Conservation (phyloP, 1,139 yeast species). For the Yamadazyma atmosphaerica region DNA sequence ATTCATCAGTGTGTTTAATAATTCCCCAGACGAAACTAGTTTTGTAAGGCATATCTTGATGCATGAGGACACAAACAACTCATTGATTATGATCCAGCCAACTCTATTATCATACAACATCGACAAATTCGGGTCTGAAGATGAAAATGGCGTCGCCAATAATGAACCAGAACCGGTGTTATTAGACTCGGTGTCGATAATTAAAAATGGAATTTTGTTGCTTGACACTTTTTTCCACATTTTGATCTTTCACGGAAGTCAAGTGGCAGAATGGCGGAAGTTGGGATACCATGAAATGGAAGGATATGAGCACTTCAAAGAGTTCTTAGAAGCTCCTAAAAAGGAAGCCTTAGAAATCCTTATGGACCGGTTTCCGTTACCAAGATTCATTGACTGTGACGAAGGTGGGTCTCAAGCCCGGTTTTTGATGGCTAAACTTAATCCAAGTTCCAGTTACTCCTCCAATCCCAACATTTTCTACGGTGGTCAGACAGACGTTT, state of each 20-base stretch:
- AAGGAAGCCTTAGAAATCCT: slow-evolving; percentile 66
- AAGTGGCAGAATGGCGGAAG: slow-evolving; percentile 69
- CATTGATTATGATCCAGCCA: slow-evolving; percentile 76
- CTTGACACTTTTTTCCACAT: slow-evolving; percentile 77
- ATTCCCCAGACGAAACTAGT: slow-evolving; percentile 79
- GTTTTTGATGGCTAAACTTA: slow-evolving; percentile 70
- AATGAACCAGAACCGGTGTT: slow-evolving; percentile 59
- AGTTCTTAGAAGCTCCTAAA: slow-evolving; percentile 64
- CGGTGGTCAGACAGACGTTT: slow-evolving; percentile 38
- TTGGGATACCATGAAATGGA: slow-evolving; percentile 66
- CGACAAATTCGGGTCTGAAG: slow-evolving; percentile 46
- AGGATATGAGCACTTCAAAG: slow-evolving; percentile 62
- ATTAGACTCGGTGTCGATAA: slow-evolving; percentile 66
- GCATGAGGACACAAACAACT: slow-evolving; percentile 66
- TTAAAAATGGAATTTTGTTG: slow-evolving; percentile 58
- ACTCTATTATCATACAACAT: slow-evolving; percentile 66
- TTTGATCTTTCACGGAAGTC: slow-evolving; percentile 66
- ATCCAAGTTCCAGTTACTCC: slow-evolving; percentile 67
- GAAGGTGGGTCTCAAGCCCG: slow-evolving; percentile 76
- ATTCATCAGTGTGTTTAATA: slow-evolving; percentile 68
- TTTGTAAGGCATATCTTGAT: slow-evolving; percentile 65
- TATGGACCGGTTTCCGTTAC: slow-evolving; percentile 80
- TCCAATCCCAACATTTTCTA: slow-evolving; percentile 36
- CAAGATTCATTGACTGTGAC: slow-evolving; percentile 92
- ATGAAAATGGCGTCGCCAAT: slow-evolving; percentile 39